These are phyloP conservation scores for Triangularia setosa DNA, from an alignment of 2,329 filamentous ascomycete genomes.

Conservation along the genomic window DNA sequence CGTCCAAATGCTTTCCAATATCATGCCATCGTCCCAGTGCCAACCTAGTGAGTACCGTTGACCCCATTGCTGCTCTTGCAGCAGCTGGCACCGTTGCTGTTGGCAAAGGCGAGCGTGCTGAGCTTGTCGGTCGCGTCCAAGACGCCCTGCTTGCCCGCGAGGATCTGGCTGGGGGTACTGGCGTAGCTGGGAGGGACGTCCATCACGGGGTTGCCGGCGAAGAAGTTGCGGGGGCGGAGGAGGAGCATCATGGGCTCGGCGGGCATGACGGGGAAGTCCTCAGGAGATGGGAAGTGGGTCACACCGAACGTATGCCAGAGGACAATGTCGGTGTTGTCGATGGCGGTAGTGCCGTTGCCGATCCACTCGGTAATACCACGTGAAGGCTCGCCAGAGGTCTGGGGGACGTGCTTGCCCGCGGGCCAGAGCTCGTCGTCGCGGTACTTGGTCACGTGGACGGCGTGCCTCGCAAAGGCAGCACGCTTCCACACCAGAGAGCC, in stretches of 20 bases:
- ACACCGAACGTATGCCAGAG: conserved; percentile 94
- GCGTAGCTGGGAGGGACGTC: conserved; percentile 76
- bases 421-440: conserved; percentile 78
- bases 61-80: background rate
- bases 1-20: background rate
- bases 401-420: conserved; percentile 81
- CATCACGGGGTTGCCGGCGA: conserved; percentile 71
- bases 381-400: conserved; percentile 77
- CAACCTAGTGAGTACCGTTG: background rate
- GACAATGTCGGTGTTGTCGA: conserved; percentile 82
- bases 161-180: conserved; percentile 66
- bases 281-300: conserved; percentile 82
- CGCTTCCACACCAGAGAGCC: conserved; percentile 84
- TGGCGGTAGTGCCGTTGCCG: conserved; percentile 60
- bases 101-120: background rate
- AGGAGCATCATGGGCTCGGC: conserved; percentile 79
- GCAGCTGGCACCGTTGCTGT: background rate
- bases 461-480: conserved; percentile 81
- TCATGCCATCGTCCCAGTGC: background rate
- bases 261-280: conserved; percentile 92
- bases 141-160: background rate
- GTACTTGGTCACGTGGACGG: conserved; percentile 86
- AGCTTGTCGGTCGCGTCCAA: background rate
- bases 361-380: conserved; percentile 74
- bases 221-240: conserved; percentile 78